Evolutionary conservation across 2,329 filamentous ascomycete species (phyloP).

Genomic region (Aspergillus floridensis): DNA sequence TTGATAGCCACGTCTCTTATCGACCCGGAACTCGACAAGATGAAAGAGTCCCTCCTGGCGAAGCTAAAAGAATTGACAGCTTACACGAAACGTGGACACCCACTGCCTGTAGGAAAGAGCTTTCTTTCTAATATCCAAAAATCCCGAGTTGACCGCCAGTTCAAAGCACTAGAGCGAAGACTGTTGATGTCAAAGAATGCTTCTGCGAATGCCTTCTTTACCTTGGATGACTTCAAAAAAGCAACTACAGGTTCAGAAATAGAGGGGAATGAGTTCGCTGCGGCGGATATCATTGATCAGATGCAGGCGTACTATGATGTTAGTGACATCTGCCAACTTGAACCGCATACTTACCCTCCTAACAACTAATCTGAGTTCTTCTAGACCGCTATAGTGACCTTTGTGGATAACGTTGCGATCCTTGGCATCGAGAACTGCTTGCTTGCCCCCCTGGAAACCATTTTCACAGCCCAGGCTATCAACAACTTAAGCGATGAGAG

Average conservation of each 20-base stretch:
- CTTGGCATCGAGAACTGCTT: constrained; percentile 52
- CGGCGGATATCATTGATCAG: constrained; percentile 45
- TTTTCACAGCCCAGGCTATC: constrained; percentile 43
- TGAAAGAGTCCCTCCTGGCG: constrained; percentile 16
- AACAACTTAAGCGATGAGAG: constrained; percentile 33
- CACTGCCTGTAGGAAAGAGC: constrained; percentile 20
- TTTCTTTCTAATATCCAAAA: constrained; percentile 15
- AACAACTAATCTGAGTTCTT: too few species aligned
- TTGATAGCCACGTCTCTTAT: constrained; percentile 19
- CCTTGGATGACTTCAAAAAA: neutral
- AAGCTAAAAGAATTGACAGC: constrained; percentile 27
- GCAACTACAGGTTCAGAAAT: neutral
- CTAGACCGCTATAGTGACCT: constrained; percentile 40
- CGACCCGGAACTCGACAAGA: constrained; percentile 21
- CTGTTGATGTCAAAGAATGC: neutral
- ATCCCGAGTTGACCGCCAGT: constrained; percentile 8
- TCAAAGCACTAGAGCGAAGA: neutral
- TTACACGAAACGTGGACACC: constrained; percentile 23
- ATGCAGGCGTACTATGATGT: constrained; percentile 36
- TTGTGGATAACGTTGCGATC: constrained; percentile 51
- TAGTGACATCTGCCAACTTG: neutral
- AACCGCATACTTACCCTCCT: too few species aligned
- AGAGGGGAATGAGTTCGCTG: constrained; percentile 31
- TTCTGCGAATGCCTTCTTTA: neutral
- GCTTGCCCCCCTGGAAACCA: constrained; percentile 39